Percentiles rank a stretch among this genome's conserved stretches.
phyloP scores from a whole-genome alignment of 768 basidiomycete genomes.

The Mycena latifolia region DNA sequence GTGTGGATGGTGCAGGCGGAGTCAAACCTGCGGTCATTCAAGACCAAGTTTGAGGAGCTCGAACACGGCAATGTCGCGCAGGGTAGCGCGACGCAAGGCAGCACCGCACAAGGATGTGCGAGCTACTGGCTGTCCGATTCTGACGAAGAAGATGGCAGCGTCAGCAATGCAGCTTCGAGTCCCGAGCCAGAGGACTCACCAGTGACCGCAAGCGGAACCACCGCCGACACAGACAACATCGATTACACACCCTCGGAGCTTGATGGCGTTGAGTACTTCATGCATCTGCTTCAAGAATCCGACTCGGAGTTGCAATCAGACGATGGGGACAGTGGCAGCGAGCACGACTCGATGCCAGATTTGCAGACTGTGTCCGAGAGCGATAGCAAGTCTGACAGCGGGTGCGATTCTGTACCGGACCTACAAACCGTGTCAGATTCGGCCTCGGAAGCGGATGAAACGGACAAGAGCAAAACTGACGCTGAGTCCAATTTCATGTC shows the following conservation, averaged over 20 bases:
- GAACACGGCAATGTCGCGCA: too few relatives aligned
- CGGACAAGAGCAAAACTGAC: not conserved
- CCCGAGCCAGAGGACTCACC: not conserved
- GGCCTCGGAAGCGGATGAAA: not conserved
- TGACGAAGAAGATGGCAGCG: slow-evolving; percentile 23
- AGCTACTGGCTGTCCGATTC: slow-evolving; percentile 17
- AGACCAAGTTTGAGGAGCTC: not conserved
- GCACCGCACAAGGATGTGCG: not conserved
- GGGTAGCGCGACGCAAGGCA: not conserved
- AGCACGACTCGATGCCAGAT: slow-evolving; percentile 4
- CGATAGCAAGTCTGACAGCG: slow-evolving; percentile 11
- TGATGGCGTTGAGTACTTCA: not conserved
- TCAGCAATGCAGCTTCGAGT: not conserved
- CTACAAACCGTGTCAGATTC: slow-evolving; percentile 18
- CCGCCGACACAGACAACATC: not conserved
- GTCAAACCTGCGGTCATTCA: not conserved
- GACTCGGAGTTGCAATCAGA: not conserved
- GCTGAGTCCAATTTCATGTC: slow-evolving; percentile 7
- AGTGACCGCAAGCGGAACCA: not conserved
- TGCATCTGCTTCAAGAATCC: not conserved
- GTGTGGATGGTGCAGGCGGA: slow-evolving; percentile 33
- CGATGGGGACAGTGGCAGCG: not conserved
- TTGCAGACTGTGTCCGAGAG: not conserved
- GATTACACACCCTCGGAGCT: slow-evolving; percentile 1
- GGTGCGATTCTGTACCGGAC: slow-evolving; percentile 4